These are phyloP conservation scores for Carex sylvatica DNA, from an alignment of 202 grass and related monocot genomes.

Conservation along the genomic window DNA sequence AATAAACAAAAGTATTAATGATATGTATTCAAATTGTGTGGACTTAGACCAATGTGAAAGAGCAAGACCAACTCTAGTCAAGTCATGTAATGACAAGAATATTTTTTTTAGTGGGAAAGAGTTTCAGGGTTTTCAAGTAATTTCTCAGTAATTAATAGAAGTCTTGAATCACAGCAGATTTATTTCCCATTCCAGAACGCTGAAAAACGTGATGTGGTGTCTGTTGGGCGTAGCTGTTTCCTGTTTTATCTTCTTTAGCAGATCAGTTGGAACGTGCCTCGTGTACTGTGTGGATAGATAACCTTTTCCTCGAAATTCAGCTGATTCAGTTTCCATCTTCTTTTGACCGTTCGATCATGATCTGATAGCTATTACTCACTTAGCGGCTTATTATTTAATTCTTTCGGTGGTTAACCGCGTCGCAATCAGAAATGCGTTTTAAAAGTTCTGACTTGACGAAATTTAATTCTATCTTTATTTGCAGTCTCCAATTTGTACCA, in stretches of 20 bases:
- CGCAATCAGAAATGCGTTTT: background rate
- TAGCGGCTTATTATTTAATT: background rate
- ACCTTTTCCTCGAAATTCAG: background rate
- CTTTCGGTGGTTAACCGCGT: background rate
- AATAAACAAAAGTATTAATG: too few relatives aligned
- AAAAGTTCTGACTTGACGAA: background rate
- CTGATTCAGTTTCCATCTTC: background rate
- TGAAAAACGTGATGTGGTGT: background rate
- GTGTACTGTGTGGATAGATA: background rate
- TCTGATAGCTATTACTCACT: background rate
- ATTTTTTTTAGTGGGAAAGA: background rate
- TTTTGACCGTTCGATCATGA: background rate
- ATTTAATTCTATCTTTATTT: background rate
- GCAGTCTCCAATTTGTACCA: background rate
- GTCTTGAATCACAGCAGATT: too few relatives aligned
- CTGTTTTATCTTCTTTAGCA: background rate
- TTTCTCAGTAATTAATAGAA: background rate
- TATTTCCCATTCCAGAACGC: too few relatives aligned
- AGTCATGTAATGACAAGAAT: background rate
- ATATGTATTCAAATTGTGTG: too few relatives aligned
- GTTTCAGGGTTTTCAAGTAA: background rate
- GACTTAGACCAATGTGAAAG: too few relatives aligned
- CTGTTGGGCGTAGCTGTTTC: background rate
- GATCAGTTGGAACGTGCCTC: background rate
- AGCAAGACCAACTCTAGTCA: too few relatives aligned